A percentile compares a stretch with the other conserved stretches of the same genome.
Evolutionary conservation across 2,329 filamentous ascomycete genomes (phyloP).

Genomic region (Fusarium incarnatum): DNA sequence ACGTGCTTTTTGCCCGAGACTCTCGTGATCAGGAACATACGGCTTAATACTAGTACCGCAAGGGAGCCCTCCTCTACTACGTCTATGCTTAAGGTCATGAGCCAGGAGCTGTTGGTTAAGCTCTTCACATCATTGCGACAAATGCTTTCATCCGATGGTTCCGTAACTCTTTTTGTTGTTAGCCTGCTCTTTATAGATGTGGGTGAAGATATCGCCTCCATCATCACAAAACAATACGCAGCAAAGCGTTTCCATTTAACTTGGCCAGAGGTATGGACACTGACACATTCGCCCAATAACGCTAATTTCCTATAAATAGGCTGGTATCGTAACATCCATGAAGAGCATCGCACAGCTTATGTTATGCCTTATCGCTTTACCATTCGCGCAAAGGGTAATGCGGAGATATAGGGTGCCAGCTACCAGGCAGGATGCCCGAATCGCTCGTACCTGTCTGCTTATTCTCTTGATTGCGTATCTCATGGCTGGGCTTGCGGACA

Average conservation of each 20-base stretch:
- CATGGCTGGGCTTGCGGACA: not conserved
- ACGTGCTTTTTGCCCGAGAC: not conserved
- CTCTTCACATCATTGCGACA: not conserved
- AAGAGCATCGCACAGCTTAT: not conserved
- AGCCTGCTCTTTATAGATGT: constrained; percentile 1
- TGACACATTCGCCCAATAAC: not conserved
- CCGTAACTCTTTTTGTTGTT: not conserved
- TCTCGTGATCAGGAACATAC: not conserved
- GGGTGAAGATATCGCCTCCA: not conserved
- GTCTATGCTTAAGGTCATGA: not conserved
- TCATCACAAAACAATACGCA: constrained; percentile 3
- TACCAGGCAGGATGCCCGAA: not conserved
- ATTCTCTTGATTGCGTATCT: not conserved
- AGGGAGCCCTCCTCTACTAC: not conserved
- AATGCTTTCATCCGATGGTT: not conserved
- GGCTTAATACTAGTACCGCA: not conserved
- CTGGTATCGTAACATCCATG: not conserved
- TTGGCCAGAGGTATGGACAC: constrained; percentile 1
- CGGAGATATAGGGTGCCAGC: not conserved
- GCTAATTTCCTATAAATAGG: not conserved
- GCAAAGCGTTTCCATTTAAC: not conserved
- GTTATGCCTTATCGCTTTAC: not conserved
- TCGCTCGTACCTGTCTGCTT: not conserved
- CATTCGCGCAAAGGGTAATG: not conserved
- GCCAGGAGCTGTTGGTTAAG: not conserved